Conservation (phyloP, 805 yeast genomes). For the Saccharomycopsis fermentans region DNA sequence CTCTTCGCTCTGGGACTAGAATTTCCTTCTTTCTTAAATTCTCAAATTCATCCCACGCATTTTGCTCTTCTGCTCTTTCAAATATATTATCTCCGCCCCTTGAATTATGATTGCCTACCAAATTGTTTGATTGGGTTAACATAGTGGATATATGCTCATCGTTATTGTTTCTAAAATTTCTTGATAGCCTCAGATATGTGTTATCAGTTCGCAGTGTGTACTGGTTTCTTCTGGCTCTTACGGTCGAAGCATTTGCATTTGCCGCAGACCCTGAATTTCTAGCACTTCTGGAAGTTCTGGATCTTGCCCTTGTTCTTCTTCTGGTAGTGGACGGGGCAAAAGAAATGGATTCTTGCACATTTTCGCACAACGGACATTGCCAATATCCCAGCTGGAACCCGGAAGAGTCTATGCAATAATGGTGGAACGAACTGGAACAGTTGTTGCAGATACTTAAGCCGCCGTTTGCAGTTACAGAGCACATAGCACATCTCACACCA, state of each 20-base stretch:
- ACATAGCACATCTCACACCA: conserved; percentile 7
- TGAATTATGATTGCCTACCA: not conserved
- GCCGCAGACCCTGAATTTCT: not conserved
- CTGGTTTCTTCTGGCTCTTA: conserved; percentile 5
- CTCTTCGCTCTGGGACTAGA: not conserved
- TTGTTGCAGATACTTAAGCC: conserved; percentile 16
- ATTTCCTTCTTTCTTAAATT: conserved; percentile 6
- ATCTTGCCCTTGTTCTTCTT: not conserved
- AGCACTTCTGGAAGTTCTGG: not conserved
- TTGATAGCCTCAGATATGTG: conserved; percentile 4
- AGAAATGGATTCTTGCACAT: conserved; percentile 25
- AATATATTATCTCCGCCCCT: not conserved
- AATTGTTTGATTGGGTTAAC: not conserved
- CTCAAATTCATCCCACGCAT: conserved; percentile 16
- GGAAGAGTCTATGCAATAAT: conserved; percentile 29
- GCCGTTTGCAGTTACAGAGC: conserved; percentile 11
- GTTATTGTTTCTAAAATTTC: not conserved
- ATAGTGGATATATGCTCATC: not conserved
- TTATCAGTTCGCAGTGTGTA: conserved; percentile 4
- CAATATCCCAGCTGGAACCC: conserved; percentile 24
- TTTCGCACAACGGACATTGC: conserved; percentile 45
- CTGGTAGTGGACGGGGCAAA: not conserved
- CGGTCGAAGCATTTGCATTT: not conserved
- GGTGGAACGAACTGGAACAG: conserved; percentile 27
- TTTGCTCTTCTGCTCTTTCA: conserved; percentile 18